These are phyloP conservation scores for Sapria himalayana DNA, from an alignment of 345 rosid genomes.

Conservation along the genomic window DNA sequence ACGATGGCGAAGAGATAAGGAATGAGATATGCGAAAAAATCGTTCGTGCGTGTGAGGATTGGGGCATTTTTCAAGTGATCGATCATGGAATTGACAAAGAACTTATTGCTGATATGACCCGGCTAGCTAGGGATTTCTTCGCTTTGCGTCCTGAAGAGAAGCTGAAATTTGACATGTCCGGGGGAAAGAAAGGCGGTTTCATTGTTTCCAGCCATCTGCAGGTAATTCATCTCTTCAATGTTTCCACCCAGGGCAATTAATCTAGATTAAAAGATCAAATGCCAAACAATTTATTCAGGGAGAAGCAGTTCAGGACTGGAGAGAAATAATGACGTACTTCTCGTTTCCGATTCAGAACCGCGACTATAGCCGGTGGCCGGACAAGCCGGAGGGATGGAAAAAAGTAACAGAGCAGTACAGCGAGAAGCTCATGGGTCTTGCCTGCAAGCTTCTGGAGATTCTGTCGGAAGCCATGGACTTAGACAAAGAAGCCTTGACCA, in stretches of 20 bases:
- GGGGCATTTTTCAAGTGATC: constrained; percentile 81
- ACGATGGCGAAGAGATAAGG: constrained; percentile 30
- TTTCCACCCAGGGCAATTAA: too few relatives aligned
- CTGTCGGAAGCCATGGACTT: constrained; percentile 81
- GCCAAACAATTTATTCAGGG: constrained; percentile 25
- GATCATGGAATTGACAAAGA: constrained; percentile 65
- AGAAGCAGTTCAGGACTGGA: constrained; percentile 82
- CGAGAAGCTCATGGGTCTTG: constrained; percentile 48
- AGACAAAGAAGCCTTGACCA: constrained; percentile 57
- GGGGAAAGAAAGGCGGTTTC: constrained; percentile 94
- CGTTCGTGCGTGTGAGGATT: constrained; percentile 78
- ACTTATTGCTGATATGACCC: constrained; percentile 40
- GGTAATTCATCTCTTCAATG: constrained; percentile 25
- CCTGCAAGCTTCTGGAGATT: constrained; percentile 67
- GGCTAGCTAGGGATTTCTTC: constrained; percentile 59
- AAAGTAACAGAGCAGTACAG: constrained; percentile 51
- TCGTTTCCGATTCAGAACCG: constrained; percentile 55
- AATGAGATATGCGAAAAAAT: constrained; percentile 48
- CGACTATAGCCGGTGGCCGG: constrained; percentile 88
- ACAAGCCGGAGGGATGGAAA: constrained; percentile 76
- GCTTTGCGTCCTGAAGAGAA: constrained; percentile 64
- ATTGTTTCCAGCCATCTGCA: constrained; percentile 92
- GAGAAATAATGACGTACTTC: constrained; percentile 86
- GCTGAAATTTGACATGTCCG: constrained; percentile 75
- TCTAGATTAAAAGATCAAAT: too few relatives aligned